These are phyloP conservation scores for Raphanus hybrid DNA, from an alignment of 441 rosid genomes.

Conservation along the genomic window DNA sequence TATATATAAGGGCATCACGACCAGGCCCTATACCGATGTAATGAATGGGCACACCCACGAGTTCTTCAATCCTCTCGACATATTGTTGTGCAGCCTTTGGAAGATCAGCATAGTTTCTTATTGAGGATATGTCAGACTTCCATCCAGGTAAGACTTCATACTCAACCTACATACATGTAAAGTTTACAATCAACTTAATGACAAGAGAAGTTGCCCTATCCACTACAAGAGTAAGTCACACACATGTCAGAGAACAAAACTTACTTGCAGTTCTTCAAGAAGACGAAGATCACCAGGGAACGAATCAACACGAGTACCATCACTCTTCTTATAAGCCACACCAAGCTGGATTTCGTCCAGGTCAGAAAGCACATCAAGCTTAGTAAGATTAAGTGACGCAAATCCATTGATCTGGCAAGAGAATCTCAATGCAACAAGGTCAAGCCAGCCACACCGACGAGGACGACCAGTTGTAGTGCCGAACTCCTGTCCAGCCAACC, in stretches of 20 bases:
- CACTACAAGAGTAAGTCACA: not conserved
- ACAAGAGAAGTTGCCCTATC: not conserved
- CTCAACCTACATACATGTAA: conserved; percentile 1
- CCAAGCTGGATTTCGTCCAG: conserved; percentile 83
- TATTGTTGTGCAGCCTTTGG: conserved; percentile 79
- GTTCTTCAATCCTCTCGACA: conserved; percentile 92
- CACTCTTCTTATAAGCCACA: conserved; percentile 66
- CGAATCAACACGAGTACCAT: conserved; percentile 80
- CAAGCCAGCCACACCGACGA: too few relatives aligned
- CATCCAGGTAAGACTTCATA: conserved; percentile 90
- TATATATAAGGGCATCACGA: conserved; percentile 88
- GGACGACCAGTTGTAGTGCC: too few relatives aligned
- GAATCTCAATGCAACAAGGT: too few relatives aligned
- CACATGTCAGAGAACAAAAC: conserved; percentile 17
- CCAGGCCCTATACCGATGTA: conserved; percentile 95
- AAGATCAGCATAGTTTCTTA: conserved; percentile 60
- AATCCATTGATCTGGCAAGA: too few relatives aligned
- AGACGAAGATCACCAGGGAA: conserved; percentile 77
- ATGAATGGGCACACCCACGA: conserved; percentile 79
- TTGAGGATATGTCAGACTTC: conserved; percentile 78
- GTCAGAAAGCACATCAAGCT: conserved; percentile 91
- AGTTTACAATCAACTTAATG: too few relatives aligned
- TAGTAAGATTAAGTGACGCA: conserved; percentile 15
- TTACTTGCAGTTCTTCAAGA: conserved; percentile 59
- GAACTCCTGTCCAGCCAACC: too few relatives aligned